Evolutionary conservation across 1,284 basidiomycete genomes (phyloP).

Genomic region (Trichosporon sp.): DNA sequence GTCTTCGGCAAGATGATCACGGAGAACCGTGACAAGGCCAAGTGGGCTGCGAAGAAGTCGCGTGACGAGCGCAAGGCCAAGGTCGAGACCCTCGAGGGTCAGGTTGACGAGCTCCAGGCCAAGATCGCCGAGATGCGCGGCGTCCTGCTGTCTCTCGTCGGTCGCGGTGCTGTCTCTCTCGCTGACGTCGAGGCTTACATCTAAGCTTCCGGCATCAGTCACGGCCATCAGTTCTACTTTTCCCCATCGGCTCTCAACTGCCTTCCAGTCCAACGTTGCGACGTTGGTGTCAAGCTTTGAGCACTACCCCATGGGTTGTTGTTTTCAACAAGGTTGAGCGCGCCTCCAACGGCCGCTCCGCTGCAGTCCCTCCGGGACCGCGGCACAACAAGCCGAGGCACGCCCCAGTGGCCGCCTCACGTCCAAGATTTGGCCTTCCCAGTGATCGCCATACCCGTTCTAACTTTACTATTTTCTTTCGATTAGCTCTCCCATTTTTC

Average conservation of each 20-base stretch:
- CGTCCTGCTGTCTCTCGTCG: slow-evolving; percentile 27
- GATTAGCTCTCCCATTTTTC: slow-evolving; percentile 2
- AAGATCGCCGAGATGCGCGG: slow-evolving; percentile 27
- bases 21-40: slow-evolving; percentile 41
- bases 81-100: slow-evolving; percentile 36
- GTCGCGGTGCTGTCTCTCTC: slow-evolving; percentile 26
- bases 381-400: neutral
- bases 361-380: neutral
- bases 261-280: slow-evolving; percentile 1
- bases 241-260: neutral
- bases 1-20: slow-evolving; percentile 41
- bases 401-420: neutral
- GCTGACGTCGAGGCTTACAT: slow-evolving; percentile 26
- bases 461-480: neutral
- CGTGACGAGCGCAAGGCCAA: slow-evolving; percentile 39
- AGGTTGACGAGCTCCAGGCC: slow-evolving; percentile 29
- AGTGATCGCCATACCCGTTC: neutral
- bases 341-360: slow-evolving; percentile 5
- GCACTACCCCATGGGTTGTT: slow-evolving; percentile 5
- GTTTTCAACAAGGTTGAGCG: slow-evolving; percentile 5
- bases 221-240: neutral
- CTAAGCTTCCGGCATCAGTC: slow-evolving; percentile 4
- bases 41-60: slow-evolving; percentile 42
- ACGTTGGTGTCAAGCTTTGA: slow-evolving; percentile 7
- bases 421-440: neutral